Evolutionary conservation across 2,329 filamentous ascomycete genomes (phyloP), one percentile per base, ranked within the genome.

Genomic region (Aspergillus sergii): DNA sequence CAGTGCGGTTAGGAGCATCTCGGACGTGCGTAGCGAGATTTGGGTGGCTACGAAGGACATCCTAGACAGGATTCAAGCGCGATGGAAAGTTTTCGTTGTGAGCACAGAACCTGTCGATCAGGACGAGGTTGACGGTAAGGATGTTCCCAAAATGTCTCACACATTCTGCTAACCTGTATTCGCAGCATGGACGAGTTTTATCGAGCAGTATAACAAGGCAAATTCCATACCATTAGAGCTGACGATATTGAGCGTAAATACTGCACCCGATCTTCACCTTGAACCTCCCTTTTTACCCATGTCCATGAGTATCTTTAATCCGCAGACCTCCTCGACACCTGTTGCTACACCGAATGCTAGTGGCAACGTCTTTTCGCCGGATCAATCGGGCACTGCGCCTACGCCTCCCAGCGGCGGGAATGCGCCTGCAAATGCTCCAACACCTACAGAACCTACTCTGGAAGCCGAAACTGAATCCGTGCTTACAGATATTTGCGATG

Each of bases 31-130:
- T 16, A 79, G 79, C 64, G 85, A 88, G 58, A 83, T 89, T 4
- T 88, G 86, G 85, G 79, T 82, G 32, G 82, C 82, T 12, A 88
- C 86, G 0, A 76, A 82, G 50, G 83, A 84, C 41, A 83, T 89
- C 21, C 78, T 88, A 68, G 80, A 83, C 21, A 81, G 79, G 51
- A 77, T 81, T 56, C 80, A 82, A 63, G 81, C 83, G 7, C 80
- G 80, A 11, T 88, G 86, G 86, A 83, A 83, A 28, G 72, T 89
- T 5, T 83, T 85, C 58, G 76, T 89, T 48, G 83, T 83, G 2
- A 83, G 81, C 69, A 80, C 80, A 4, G 85, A 85, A 9, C 77
- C 81, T 28, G 79, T 85, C 68, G 83, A 84, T 23, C 68, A 79
- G 41, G 82, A 84, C 41, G 85, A 87, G 67, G 63, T 83, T 54